Percentiles rank a stretch among this genome's conserved stretches.
phyloP scores from a whole-genome alignment of 2,329 filamentous ascomycete species.

The Aureobasidium pullulans region DNA sequence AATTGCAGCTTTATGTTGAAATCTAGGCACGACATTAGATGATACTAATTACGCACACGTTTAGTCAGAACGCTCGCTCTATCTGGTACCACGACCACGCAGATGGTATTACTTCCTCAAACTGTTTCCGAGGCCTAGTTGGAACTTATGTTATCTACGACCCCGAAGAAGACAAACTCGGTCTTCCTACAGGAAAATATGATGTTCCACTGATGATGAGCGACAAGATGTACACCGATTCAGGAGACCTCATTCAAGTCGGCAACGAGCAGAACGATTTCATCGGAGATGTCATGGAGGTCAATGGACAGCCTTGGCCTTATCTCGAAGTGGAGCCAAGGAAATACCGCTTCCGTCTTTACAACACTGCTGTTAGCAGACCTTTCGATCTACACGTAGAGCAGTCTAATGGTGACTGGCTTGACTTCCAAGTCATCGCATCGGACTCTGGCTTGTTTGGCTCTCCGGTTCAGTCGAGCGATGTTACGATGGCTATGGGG shows the following conservation, averaged over 20 bases:
- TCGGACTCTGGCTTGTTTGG: conserved; percentile 49
- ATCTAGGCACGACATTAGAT: neutral
- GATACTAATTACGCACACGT: neutral
- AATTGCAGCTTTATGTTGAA: too few species aligned
- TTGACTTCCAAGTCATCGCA: conserved; percentile 48
- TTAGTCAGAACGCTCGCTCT: neutral
- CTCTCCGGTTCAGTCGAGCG: conserved; percentile 35
- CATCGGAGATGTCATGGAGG: conserved; percentile 52
- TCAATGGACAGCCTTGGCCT: conserved; percentile 55
- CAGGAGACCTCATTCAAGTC: conserved; percentile 44
- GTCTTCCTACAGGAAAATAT: conserved; percentile 45
- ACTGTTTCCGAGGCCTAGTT: conserved; percentile 50
- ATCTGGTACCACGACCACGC: conserved; percentile 36
- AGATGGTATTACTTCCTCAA: conserved; percentile 41
- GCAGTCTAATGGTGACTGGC: conserved; percentile 25
- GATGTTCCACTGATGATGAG: conserved; percentile 47
- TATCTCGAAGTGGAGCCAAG: conserved; percentile 51
- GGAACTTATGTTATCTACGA: conserved; percentile 51
- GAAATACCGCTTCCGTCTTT: conserved; percentile 52
- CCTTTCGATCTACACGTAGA: conserved; percentile 46
- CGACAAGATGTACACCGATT: conserved; percentile 46
- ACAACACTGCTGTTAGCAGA: conserved; percentile 43
- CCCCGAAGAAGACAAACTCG: conserved; percentile 38
- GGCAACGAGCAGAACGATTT: conserved; percentile 38
- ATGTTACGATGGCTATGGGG: conserved; percentile 46